Evolutionary conservation across 106 monocot genomes (phyloP), one percentile per base, ranked within the genome.

Genomic region (Iris macrosiphon): DNA sequence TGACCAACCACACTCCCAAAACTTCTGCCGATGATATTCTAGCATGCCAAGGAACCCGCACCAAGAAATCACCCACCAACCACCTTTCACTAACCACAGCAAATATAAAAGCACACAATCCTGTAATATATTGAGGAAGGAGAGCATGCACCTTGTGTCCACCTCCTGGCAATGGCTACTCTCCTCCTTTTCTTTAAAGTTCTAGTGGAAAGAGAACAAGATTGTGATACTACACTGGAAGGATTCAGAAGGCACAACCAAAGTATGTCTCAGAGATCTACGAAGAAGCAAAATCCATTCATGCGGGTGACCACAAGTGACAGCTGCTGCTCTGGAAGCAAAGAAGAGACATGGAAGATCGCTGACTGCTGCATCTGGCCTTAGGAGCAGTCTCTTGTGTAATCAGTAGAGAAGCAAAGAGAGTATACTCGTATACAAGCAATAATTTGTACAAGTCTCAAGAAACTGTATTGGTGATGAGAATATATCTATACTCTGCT

Each of bases 291-390:
- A 51, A 28, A 3, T 30, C 8, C 4, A 4, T 23, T 8, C 19
- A 51, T 28, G 23, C 9, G 30, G 51, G 16, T 51, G 24, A 28
- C 29, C 29, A 30, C 14, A 51, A 30, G 16, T 12, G 29, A 51
- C n/a, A 51, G 24, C 24, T n/a, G n/a, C n/a, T 51, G 12, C 51
- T 23, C 14, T 14, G 27, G 30, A 51, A 28, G 51, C 23, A 51
- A 0, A 51, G 51, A 13, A n/a, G 51, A 51, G 14, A 51, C 51
- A 28, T 51, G 51, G 51, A 51, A 28, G 28, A 51, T 51, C 26
- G 24, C 51, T 28, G 51, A 51, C 26, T 51, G 27, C 30, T 51
- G 26, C 27, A 51, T 51, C 16, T 23, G 51, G 51, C 51, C 51
- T 51, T 51, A 51, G 29, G n/a, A n/a, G n/a, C n/a, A n/a, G n/a